These are phyloP conservation scores for Stromatinia cepivora DNA, from an alignment of 2,329 filamentous ascomycete genomes.

Conservation along the genomic window DNA sequence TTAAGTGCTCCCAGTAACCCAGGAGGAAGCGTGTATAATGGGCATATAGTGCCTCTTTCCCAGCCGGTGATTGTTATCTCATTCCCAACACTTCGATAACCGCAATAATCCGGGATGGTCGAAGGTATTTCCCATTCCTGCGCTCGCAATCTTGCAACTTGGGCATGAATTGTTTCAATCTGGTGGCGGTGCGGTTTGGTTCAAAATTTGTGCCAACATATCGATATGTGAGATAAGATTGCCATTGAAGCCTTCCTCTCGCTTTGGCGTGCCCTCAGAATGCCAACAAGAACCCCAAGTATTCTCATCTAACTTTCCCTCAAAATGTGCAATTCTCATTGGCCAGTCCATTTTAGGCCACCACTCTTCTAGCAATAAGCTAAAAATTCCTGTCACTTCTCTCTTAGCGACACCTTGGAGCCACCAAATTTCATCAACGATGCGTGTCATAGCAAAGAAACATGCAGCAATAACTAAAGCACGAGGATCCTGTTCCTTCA, in stretches of 20 bases:
- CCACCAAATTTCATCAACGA: constrained; percentile 58
- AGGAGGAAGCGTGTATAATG: neutral
- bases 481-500: constrained; percentile 54
- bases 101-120: neutral
- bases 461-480: constrained; percentile 38
- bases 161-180: constrained; percentile 28
- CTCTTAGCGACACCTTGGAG: constrained; percentile 64
- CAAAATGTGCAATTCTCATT: constrained; percentile 35
- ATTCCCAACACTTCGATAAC: neutral
- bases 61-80: neutral
- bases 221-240: constrained; percentile 35
- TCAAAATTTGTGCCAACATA: constrained; percentile 34
- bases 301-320: constrained; percentile 37
- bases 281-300: constrained; percentile 35
- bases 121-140: neutral
- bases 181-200: constrained; percentile 29
- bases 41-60: neutral
- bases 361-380: constrained; percentile 37
- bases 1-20: neutral
- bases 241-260: constrained; percentile 24
- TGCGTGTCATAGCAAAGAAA: constrained; percentile 39
- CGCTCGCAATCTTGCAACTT: neutral
- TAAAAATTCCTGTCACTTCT: constrained; percentile 58
- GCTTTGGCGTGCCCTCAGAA: constrained; percentile 24
- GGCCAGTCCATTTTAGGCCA: constrained; percentile 41